Base-by-base conservation (phyloP, 139 green algal species). In the Picochlorum sp. region DNA sequence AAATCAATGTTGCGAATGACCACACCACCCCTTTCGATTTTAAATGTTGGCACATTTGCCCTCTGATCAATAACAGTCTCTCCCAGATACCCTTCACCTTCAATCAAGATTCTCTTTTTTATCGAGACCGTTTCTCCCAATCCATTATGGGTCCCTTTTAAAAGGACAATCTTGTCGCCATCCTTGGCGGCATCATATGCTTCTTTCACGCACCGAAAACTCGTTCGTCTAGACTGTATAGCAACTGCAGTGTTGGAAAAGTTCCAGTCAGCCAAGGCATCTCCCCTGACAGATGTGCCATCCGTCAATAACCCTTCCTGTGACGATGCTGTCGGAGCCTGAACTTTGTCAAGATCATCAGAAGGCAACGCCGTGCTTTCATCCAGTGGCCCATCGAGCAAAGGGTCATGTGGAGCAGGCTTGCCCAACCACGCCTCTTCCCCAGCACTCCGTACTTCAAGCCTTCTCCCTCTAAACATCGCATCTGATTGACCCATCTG, bases 391-490 rank as follows among this genome's bases (percentile, higher is more conserved):
- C 73, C 69, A 56, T 87, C 81, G 32, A 87, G 65, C 8, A 61
- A 52, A 6, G 73, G 71, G 16, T 78, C 71, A 16, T 79, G 58
- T 4, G 81, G 81, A 1, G 80, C 81, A 3, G 68, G 44, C 4
- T 64, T 15, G 2, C 80, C 68, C 21, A 88, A 64, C 83, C 83
- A 90, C 2, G 83, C 83, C 14, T 90, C 83, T 18, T 85, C 68
- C 4, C 83, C 83, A 7, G 83, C 83, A 28, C 38, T 63, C 10
- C 82, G 56, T 24, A 87, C 81, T 61, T 87, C 65, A 13, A 87
- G 76, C 51, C 65, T 32, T 8, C 58, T 46, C 2, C 83, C 83
- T 47, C 78, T 68, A 46, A 81, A 89, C 1, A 34, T 21, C 0
- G 23, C 13, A 30, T 59, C 23, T 23, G n/a, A n/a, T 37, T 34